Evolutionary conservation across 371 early-diverging fungal genomes (phyloP).

Genomic region (Mucor circinelloides): DNA sequence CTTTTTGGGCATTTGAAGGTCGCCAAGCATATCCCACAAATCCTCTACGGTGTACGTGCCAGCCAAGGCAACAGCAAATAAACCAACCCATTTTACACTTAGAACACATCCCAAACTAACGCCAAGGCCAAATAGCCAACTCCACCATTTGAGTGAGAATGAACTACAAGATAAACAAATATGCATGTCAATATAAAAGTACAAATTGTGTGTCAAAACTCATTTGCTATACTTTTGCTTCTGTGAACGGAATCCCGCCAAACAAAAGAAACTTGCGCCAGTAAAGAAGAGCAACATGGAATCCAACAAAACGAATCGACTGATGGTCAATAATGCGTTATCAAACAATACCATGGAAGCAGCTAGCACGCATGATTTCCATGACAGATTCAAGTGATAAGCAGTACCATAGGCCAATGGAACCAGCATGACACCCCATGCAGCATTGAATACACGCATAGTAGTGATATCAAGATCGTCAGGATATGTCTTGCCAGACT

Average conservation of each 20-base stretch:
- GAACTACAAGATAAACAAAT: slow-evolving; percentile 48
- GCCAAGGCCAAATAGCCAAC: slow-evolving; percentile 89
- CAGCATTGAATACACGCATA: slow-evolving; percentile 92
- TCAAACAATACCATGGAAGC: slow-evolving; percentile 82
- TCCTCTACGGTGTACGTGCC: slow-evolving; percentile 95
- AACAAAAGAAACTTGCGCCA: slow-evolving; percentile 72
- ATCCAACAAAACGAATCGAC: slow-evolving; percentile 98
- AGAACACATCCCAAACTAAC: slow-evolving; percentile 86
- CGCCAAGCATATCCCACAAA: slow-evolving; percentile 92
- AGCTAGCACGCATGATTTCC: slow-evolving; percentile 66
- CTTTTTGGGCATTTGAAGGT: slow-evolving; percentile 70
- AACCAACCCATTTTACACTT: slow-evolving; percentile 99
- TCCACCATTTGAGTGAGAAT: slow-evolving; percentile 85
- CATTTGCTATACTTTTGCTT: slow-evolving; percentile 54
- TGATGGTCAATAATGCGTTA: slow-evolving; percentile 86
- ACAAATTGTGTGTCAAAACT: not conserved
- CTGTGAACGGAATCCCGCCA: slow-evolving; percentile 69
- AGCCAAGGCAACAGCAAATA: slow-evolving; percentile 93
- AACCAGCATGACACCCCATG: slow-evolving; percentile 92
- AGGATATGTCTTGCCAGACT: slow-evolving; percentile 87
- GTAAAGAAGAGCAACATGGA: slow-evolving; percentile 97
- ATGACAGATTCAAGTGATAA: slow-evolving; percentile 69
- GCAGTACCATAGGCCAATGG: slow-evolving; percentile 94
- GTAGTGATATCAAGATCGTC: slow-evolving; percentile 79
- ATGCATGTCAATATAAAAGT: slow-evolving; percentile 3